Evolutionary conservation across 1,284 basidiomycete species (phyloP).

Genomic region (Clitocybe nebularis): DNA sequence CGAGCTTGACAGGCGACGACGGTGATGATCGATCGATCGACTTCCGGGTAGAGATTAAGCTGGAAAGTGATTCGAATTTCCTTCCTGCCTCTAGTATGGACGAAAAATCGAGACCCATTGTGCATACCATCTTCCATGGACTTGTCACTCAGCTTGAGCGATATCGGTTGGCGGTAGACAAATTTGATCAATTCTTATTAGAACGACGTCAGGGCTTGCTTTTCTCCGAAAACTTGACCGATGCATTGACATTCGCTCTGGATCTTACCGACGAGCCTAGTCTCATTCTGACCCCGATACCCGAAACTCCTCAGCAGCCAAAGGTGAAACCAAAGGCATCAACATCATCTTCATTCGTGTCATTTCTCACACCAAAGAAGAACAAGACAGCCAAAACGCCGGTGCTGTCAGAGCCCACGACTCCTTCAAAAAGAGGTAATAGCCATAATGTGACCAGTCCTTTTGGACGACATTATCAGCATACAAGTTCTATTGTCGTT

Average conservation of each 20-base stretch:
- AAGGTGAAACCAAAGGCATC: slow-evolving; percentile 55
- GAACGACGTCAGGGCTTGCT: slow-evolving; percentile 88
- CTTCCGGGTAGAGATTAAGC: slow-evolving; percentile 61
- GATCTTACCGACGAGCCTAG: slow-evolving; percentile 50
- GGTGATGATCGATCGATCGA: slow-evolving; percentile 79
- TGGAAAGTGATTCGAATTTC: slow-evolving; percentile 53
- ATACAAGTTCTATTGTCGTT: slow-evolving; percentile 71
- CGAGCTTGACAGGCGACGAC: slow-evolving; percentile 35
- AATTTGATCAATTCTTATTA: slow-evolving; percentile 82
- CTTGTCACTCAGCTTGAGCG: slow-evolving; percentile 77
- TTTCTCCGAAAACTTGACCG: slow-evolving; percentile 90
- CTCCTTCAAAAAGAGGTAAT: slow-evolving; percentile 34
- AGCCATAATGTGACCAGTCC: slow-evolving; percentile 65
- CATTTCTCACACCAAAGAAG: slow-evolving; percentile 77
- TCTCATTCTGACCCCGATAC: slow-evolving; percentile 17
- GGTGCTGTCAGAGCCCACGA: slow-evolving; percentile 35
- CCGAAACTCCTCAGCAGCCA: slow-evolving; percentile 26
- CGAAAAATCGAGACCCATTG: slow-evolving; percentile 68
- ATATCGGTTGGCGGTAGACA: slow-evolving; percentile 69
- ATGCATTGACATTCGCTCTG: slow-evolving; percentile 76
- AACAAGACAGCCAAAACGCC: slow-evolving; percentile 39
- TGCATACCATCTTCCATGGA: slow-evolving; percentile 76
- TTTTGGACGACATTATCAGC: slow-evolving; percentile 82
- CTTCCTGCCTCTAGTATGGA: slow-evolving; percentile 66
- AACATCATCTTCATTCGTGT: slow-evolving; percentile 58